Evolutionary conservation across 768 basidiomycete genomes (phyloP).

Genomic region (Rhizopogon sp.): DNA sequence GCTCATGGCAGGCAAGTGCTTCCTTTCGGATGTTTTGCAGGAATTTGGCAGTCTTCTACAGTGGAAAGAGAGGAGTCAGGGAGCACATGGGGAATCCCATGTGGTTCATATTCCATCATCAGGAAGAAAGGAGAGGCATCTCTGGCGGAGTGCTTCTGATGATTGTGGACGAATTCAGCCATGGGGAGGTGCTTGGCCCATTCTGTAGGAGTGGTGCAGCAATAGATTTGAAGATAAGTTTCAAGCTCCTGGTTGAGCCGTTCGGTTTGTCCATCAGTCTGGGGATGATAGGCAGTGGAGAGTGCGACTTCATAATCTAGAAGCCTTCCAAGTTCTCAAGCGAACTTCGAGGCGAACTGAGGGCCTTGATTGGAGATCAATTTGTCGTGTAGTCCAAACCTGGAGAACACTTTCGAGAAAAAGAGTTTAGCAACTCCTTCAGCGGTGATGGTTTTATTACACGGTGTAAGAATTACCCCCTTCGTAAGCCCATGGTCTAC

Average conservation of each 20-base stretch:
- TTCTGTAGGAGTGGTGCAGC: conserved; percentile 1
- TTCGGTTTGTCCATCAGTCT: conserved; percentile 24
- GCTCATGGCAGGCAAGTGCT: neutral
- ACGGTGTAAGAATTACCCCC: too few species aligned
- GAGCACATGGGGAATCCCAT: too few species aligned
- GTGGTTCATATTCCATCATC: neutral
- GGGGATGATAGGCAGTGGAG: conserved; percentile 34
- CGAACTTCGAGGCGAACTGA: conserved; percentile 19
- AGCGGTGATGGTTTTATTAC: too few species aligned
- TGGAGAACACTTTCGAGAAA: too few species aligned
- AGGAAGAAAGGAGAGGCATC: neutral
- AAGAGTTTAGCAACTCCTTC: too few species aligned
- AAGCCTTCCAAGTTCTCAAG: conserved; percentile 10
- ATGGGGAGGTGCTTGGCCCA: conserved; percentile 11
- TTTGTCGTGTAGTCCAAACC: neutral
- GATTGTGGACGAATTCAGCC: conserved; percentile 10
- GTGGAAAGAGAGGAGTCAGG: too few species aligned
- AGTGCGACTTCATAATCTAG: conserved; percentile 15
- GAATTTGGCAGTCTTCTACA: too few species aligned
- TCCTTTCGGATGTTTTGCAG: neutral
- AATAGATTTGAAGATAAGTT: conserved; percentile 11
- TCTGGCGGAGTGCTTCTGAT: neutral
- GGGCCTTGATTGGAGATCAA: conserved; percentile 6
- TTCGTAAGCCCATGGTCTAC: too few species aligned
- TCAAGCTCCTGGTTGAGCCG: conserved; percentile 11